Conservation (phyloP, 1,284 basidiomycete genomes). For the Sanghuangporus baumii region DNA sequence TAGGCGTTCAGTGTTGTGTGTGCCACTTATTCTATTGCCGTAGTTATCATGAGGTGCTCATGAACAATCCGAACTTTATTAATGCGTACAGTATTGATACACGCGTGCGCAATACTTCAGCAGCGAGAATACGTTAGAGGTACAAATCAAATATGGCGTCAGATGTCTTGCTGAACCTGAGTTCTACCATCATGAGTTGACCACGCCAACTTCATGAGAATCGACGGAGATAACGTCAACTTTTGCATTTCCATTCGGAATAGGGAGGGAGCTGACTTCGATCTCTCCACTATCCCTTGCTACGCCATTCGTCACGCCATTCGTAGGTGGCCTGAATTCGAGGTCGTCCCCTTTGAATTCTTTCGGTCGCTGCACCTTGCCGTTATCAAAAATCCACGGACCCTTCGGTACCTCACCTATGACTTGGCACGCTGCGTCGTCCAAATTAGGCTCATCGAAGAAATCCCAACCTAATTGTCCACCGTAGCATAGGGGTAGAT, state of each 20-base stretch:
- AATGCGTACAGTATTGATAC: too few species aligned
- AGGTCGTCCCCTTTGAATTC: constrained; percentile 6
- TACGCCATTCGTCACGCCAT: not conserved
- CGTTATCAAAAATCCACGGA: constrained; percentile 43
- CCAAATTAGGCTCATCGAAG: constrained; percentile 54
- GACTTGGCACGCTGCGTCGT: constrained; percentile 37
- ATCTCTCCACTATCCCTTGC: not conserved
- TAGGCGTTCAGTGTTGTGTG: constrained; percentile 25
- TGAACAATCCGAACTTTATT: too few species aligned
- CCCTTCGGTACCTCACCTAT: constrained; percentile 48
- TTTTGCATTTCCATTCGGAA: not conserved
- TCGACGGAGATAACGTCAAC: not conserved
- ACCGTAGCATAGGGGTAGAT: constrained; percentile 64
- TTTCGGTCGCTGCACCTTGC: constrained; percentile 26
- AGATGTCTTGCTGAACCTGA: too few species aligned
- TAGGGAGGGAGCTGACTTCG: not conserved
- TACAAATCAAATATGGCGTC: too few species aligned
- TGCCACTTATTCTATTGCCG: not conserved
- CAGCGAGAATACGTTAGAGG: too few species aligned
- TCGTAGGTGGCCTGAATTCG: not conserved
- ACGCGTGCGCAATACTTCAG: too few species aligned
- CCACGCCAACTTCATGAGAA: not conserved
- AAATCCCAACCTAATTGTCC: constrained; percentile 64
- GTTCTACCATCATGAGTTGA: not conserved
- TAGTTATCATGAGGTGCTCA: not conserved